phyloP scores from a whole-genome alignment of 306 rosid genomes.

The Medicago lupulina region DNA sequence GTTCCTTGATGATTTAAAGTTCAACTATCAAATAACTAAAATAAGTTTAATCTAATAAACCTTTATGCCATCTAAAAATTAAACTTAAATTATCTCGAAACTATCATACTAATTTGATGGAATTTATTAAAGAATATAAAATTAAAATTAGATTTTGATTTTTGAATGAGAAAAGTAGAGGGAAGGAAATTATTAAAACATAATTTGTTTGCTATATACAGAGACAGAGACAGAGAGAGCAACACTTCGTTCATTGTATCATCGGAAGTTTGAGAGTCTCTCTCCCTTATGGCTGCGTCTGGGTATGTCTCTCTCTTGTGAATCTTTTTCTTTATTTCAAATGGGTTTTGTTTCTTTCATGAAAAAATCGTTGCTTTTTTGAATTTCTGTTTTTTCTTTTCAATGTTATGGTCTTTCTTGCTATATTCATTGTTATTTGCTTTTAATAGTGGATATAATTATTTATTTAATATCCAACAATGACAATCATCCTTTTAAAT shows the following conservation, averaged over 20 bases:
- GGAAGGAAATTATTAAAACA: neutral
- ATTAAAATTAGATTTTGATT: neutral
- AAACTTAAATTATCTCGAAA: too few relatives aligned
- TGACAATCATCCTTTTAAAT: neutral
- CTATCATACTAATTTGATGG: too few relatives aligned
- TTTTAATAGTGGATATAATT: neutral
- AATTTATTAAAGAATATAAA: neutral
- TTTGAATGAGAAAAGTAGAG: neutral
- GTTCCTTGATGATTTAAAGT: too few relatives aligned
- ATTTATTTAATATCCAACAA: neutral
- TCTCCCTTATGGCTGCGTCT: constrained; percentile 64
- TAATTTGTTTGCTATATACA: neutral
- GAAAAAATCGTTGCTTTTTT: constrained; percentile 18
- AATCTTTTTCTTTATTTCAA: constrained; percentile 22
- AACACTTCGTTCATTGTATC: neutral
- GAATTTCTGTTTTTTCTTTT: neutral
- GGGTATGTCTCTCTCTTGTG: neutral
- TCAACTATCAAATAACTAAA: too few relatives aligned
- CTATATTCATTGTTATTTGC: neutral
- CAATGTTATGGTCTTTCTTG: neutral
- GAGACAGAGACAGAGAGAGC: neutral
- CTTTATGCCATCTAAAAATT: too few relatives aligned
- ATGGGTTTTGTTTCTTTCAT: constrained; percentile 28
- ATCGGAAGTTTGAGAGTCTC: neutral
- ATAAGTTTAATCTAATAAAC: too few relatives aligned